Evolutionary conservation across 148 eudicot genomes (phyloP), one percentile per base, ranked within the genome.

Genomic region (Camellia japonica): DNA sequence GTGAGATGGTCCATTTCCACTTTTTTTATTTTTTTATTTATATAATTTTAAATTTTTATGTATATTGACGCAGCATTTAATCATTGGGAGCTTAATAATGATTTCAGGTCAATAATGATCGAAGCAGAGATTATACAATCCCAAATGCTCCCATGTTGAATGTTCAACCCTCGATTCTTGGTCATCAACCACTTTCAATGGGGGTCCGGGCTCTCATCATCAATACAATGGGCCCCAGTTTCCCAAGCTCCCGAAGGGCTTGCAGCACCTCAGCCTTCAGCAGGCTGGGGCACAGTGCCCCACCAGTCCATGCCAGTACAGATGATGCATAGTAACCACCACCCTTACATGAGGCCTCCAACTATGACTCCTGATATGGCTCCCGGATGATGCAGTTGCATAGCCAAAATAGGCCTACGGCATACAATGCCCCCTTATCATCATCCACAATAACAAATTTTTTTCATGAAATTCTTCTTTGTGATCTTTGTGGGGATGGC

Each of bases 41-140:
- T 5, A 5, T 38, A 47, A 6, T 20, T 55, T 30, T 1, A 30
- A 30, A 30, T 30, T 30, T 30, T 1, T 30, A 30, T 30, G 38
- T 30, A 30, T 30, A 30, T 30, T 30, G 38, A 30, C 38, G 38
- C 55, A 60, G n/a, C 59, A 9, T 46, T 64, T 49, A 7, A 79
- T 59, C 30, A 16, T 70, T 69, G 30, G n/a, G 14, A 59, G 54
- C 16, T 67, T 71, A 44, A 58, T 46, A 16, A 41, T 68, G 30
- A 68, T 80, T 72, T 74, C 89, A 96, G 99, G 88, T 93, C 49
- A 96, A 96, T 83, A 94, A 96, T 68, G 99, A 94, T 80, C 74
- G 97, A 64, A 89, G 98, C 89, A 92, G 99, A 86, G 99, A 96
- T 83, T 96, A 90, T 72, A 96, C 99, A 19, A 73, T 86, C 61